Percentiles rank a stretch among this genome's conserved stretches.
Conservation (phyloP, 495 filamentous ascomycete genomes). For the Cenococcum geophilum region DNA sequence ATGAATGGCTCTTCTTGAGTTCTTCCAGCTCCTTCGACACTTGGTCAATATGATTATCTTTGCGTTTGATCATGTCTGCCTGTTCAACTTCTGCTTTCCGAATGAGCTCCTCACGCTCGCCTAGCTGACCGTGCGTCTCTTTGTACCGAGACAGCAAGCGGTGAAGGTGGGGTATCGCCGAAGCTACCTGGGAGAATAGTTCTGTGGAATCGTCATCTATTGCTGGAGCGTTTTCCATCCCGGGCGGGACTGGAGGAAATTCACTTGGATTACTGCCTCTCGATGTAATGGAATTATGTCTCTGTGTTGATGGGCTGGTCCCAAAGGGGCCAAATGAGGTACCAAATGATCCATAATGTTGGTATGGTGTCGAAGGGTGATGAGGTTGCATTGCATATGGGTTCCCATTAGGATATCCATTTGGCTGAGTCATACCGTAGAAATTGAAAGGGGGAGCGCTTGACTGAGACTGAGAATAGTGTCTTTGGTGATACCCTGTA, state of each 20-base stretch:
- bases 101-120: slow-evolving; percentile 28
- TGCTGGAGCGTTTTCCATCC: slow-evolving; percentile 16
- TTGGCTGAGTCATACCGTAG: slow-evolving; percentile 23
- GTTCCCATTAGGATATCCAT: slow-evolving; percentile 12
- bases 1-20: slow-evolving; percentile 23
- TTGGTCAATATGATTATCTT: slow-evolving; percentile 29
- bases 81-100: slow-evolving; percentile 26
- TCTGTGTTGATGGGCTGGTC: slow-evolving; percentile 18
- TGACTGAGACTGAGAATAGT: slow-evolving; percentile 17
- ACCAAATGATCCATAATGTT: slow-evolving; percentile 17
- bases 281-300: slow-evolving; percentile 28
- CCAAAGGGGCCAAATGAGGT: slow-evolving; percentile 17
- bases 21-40: slow-evolving; percentile 27
- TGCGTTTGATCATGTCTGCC: slow-evolving; percentile 26
- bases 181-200: slow-evolving; percentile 26
- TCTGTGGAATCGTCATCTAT: slow-evolving; percentile 27
- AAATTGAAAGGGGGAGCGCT: slow-evolving; percentile 23
- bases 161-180: slow-evolving; percentile 34
- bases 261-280: slow-evolving; percentile 10
- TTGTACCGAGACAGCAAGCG: slow-evolving; percentile 28
- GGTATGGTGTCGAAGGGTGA: slow-evolving; percentile 26
- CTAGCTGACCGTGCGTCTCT: slow-evolving; percentile 24
- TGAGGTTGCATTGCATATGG: slow-evolving; percentile 24
- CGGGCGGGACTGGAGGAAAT: slow-evolving; percentile 8
- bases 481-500: slow-evolving; percentile 22